These are phyloP conservation scores for Globisporangium barbulae DNA, from an alignment of 352 stramenopile species.

Conservation along the genomic window DNA sequence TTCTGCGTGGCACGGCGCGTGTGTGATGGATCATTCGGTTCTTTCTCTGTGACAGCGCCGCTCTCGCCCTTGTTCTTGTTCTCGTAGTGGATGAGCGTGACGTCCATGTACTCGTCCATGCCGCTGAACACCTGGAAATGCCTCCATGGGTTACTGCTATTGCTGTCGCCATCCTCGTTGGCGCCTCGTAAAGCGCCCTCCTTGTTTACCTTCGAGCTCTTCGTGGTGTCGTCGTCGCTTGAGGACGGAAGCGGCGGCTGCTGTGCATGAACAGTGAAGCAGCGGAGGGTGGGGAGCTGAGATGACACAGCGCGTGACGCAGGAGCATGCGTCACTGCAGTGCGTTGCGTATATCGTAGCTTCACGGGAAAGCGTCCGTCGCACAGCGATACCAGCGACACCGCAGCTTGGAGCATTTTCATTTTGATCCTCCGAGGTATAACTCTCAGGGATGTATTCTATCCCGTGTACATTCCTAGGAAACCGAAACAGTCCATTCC, in stretches of 20 bases:
- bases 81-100: slow-evolving; percentile 65
- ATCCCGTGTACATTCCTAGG: no score
- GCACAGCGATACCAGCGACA: background rate
- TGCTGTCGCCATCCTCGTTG: background rate
- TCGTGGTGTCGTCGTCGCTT: background rate
- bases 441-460: no score
- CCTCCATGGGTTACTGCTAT: slow-evolving; percentile 28
- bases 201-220: background rate
- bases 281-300: background rate
- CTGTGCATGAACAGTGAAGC: background rate
- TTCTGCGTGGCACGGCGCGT: background rate
- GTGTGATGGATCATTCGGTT: background rate
- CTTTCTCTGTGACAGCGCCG: background rate
- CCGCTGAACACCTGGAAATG: slow-evolving; percentile 63
- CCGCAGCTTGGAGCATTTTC: slow-evolving; percentile 4
- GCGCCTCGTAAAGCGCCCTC: no score
- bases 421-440: no score
- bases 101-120: slow-evolving; percentile 74
- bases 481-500: no score
- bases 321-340: background rate
- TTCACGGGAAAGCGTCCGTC: background rate
- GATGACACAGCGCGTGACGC: background rate
- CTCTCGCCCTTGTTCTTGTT: slow-evolving; percentile 17
- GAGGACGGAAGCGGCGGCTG: background rate
- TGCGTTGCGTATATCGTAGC: background rate